Percentiles rank a stretch among this genome's conserved stretches.
Evolutionary conservation across 2,329 filamentous ascomycete species (phyloP).

Genomic region (Botrytis galanthina): DNA sequence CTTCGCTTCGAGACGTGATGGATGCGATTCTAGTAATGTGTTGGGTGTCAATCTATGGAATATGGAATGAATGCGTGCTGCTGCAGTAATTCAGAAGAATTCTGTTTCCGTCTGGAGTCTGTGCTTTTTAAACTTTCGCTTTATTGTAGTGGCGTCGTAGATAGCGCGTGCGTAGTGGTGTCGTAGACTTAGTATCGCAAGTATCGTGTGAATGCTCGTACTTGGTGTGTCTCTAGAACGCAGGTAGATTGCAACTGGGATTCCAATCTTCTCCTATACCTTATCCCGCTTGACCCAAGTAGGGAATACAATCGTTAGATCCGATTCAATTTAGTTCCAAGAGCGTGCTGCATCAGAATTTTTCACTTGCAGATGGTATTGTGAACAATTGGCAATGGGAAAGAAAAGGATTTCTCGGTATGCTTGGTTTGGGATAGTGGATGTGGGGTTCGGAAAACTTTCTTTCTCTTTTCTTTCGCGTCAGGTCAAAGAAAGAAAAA

Average conservation of each 20-base stretch:
- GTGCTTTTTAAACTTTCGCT: conserved; percentile 14
- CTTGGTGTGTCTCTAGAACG: not conserved
- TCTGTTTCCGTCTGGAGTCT: not conserved
- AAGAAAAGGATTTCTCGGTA: not conserved
- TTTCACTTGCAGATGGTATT: not conserved
- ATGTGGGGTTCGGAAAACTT: not conserved
- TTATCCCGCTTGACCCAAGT: not conserved
- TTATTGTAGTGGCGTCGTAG: not conserved
- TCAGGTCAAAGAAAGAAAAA: not conserved
- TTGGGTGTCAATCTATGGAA: conserved; percentile 1
- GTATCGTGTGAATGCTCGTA: not conserved
- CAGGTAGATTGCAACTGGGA: not conserved
- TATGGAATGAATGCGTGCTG: not conserved
- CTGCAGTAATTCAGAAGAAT: too few relatives aligned
- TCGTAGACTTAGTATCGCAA: not conserved
- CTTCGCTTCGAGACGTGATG: not conserved
- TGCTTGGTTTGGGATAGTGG: not conserved
- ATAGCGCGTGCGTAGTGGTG: not conserved
- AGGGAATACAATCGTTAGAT: not conserved
- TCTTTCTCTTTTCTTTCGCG: not conserved
- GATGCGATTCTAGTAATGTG: not conserved
- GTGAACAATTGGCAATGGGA: not conserved
- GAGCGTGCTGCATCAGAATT: not conserved
- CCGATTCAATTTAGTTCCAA: not conserved
- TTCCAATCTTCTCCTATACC: not conserved